Base-by-base conservation (phyloP, 2,329 filamentous ascomycete species). In the Cordyceps pruinosa region DNA sequence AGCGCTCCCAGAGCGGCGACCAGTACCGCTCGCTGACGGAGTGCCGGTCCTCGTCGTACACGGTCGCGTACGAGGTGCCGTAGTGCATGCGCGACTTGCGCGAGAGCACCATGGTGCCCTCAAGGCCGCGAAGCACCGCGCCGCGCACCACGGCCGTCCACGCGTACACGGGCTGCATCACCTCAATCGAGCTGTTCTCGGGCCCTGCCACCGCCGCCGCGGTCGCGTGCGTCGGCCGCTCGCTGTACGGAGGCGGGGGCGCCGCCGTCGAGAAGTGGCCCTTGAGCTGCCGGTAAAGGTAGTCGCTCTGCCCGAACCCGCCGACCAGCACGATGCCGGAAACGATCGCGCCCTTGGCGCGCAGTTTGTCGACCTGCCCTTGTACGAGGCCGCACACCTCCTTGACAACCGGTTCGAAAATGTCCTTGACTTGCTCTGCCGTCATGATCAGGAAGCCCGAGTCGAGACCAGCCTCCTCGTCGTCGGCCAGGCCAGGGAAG, bases 101-200 rank as follows among this genome's bases (percentile, higher is more conserved):
- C 59, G 84, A 88, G 58, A 90, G 83, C 7, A 92, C 88, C 81
- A 91, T 88, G 67, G 85, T 90, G 19, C 88, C 88, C 68, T 92
- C 88, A 17, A 92, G 70, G 0, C 88, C 88, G 49, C 88, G 77
- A 53, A 92, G 71, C 9, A 91, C 88, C 0, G 89, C 89, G 7
- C 89, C 89, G 59, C 89, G 77, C 5, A 92, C 88, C 2, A 91
- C 88, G 0, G 88, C 87, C 8, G 88, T 91, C 88, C 88, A 91
- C 1, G 88, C 87, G 67, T 92, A 89, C 53, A 91, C 79, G 1
- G 88, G 87, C 70, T 93, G 88, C 81, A 92, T 89, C 28, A 92
- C 86, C 70, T 91, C 87, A 39, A 92, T 85, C 1, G 81, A 83
- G 5, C 78, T 78, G 34, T n/a, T n/a, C n/a, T n/a, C n/a, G n/a